Evolutionary conservation across 805 yeast species (phyloP), one percentile per base, ranked within the genome.

Genomic region (Nakazawaea peltata): DNA sequence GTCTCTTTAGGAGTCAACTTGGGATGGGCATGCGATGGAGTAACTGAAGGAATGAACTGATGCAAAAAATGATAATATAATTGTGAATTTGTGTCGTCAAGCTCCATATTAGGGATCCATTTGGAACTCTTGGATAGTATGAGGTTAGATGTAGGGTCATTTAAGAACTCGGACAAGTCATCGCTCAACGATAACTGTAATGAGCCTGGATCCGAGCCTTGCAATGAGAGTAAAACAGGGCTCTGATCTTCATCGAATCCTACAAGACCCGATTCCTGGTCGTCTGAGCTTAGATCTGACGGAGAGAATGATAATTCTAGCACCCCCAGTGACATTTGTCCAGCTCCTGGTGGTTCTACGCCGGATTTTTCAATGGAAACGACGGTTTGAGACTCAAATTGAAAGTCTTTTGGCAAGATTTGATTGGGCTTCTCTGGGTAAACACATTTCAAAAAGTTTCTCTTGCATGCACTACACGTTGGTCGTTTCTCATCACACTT

Each of bases 11-110:
- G 65, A 9, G 66, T 62, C 5, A 66, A 44, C 11, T 50, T 45
- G 2, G 61, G 57, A 39, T 64, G 69, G 0, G 69, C 58, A 26
- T 56, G 45, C 38, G 65, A 69, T 1, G 71, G 67, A 1, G 66
- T 61, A 8, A 65, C 48, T 3, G 63, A 47, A 5, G 57, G 57
- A 41, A 68, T 56, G 41, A 65, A 67, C 2, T 64, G 65, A 29
- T 58, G 54, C 5, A 58, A 50, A 39, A 66, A 65, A 3, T 61
- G 62, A 41, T 56, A 51, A 38, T 50, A 55, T 16, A 48, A 26
- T 17, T 33, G 34, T 4, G 41, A 32, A 5, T 37, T 30, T 4
- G 17, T n/a, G 7, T 29, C 31, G n/a, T 18, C 18, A n/a, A 37
- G 12, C 13, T 29, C 26, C 22, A 37, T 26, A 26, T 37, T 37